Conservation (phyloP, 345 rosid species). For the Salix koriyanagi region DNA sequence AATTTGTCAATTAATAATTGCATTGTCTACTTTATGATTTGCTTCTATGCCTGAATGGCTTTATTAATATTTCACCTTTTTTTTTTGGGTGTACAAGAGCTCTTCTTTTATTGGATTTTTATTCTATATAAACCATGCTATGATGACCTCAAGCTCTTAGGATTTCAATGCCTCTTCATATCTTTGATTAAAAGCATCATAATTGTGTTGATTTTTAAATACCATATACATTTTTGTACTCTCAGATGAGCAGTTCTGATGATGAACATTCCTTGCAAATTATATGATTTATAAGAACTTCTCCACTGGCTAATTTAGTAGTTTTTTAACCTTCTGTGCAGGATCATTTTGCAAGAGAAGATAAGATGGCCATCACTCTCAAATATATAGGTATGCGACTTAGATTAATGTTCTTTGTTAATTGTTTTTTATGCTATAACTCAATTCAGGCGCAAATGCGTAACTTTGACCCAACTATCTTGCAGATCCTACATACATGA, state of each 20-base stretch:
- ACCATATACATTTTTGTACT: neutral
- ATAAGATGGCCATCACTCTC: conserved; percentile 37
- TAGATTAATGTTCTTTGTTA: neutral
- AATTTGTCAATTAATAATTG: neutral
- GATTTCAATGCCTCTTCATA: neutral
- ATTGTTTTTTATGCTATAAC: neutral
- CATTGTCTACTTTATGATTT: no score
- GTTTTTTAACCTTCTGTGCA: conserved; percentile 4
- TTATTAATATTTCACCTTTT: neutral
- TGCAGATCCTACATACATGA: conserved; percentile 91
- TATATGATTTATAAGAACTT: neutral
- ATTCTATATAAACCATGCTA: neutral
- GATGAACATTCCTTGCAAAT: neutral
- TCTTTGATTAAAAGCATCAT: neutral
- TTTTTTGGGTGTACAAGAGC: neutral
- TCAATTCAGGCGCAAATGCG: neutral
- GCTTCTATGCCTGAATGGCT: neutral
- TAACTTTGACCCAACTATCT: neutral
- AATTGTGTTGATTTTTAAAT: neutral
- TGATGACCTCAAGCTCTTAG: neutral
- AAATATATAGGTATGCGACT: conserved; percentile 36
- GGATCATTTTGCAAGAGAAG: conserved; percentile 39
- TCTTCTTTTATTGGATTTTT: neutral
- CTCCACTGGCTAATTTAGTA: neutral
- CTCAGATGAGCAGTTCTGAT: neutral